Base-by-base conservation (phyloP, 164 flowering plant species). In the Protea cynaroides region DNA sequence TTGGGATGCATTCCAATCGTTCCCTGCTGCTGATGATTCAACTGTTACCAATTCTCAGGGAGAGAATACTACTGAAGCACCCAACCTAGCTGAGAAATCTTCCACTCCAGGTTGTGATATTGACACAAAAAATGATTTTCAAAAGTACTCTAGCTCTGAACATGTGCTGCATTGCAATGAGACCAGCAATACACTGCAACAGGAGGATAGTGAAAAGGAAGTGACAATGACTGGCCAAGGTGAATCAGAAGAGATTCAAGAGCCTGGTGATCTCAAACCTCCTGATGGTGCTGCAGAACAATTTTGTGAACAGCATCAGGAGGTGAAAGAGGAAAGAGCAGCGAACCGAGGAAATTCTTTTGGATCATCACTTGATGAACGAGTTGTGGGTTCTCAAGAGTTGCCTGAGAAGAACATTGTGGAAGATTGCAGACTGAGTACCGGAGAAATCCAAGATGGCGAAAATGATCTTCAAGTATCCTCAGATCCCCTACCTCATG, bases 1-100 rank as follows among this genome's bases (percentile, higher is more conserved):
- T 70, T 94, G 98, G 98, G 97, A 94, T 70, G 69, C 92, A 50
- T 94, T 94, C 72, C 98, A 94, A 77, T 94, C 98, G 62, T 89
- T 91, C 76, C 86, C 93, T 57, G 85, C 89, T n/a, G 71, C 81
- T 49, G 58, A 64, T 56, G 71, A 56, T 70, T 66, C 71, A 51
- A 58, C 72, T 68, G 73, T 61, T 52, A 24, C 74, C 38, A 69
- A 71, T 60, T 62, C 72, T 25, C 37, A 66, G 25, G 68, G 9
- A 17, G 74, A 65, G 13, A 63, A 59, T 60, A 58, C 15, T 47
- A 58, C 64, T 25, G 74, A 56, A 36, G 75, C 66, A 22, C 66
- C 68, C 44, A 67, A 19, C 17, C 36, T 54, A 29, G 73, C 24
- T 72, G 73, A 72, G 40, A 58, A 61, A 52, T 25, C 73, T 56